Evolutionary conservation across 73 alveolate genomes (phyloP).

Genomic region (Symbiodinium pilosum): DNA sequence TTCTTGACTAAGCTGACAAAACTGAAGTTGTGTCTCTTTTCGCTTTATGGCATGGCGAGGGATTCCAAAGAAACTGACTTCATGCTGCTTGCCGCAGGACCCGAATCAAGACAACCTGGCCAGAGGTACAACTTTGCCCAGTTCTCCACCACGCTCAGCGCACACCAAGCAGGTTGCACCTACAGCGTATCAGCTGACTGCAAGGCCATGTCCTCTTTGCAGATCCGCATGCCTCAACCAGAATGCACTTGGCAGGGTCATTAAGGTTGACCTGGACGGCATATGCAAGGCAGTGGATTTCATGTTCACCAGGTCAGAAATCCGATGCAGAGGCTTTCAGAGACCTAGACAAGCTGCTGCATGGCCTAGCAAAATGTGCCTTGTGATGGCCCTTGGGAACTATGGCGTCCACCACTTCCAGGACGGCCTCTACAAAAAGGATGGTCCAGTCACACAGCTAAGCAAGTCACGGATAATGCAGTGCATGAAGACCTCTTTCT

Average conservation of each 20-base stretch:
- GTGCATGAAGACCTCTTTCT: conserved; percentile 45
- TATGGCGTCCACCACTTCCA: conserved; percentile 83
- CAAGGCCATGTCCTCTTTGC: too few species aligned
- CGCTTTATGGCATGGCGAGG: too few species aligned
- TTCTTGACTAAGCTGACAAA: too few species aligned
- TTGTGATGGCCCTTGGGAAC: conserved; percentile 74
- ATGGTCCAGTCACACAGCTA: background rate
- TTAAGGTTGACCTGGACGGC: conserved; percentile 56
- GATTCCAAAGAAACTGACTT: too few species aligned
- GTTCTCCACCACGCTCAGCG: conserved; percentile 57
- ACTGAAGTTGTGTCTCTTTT: too few species aligned
- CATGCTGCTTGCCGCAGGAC: background rate
- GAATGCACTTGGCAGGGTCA: conserved; percentile 87
- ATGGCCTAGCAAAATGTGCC: too few species aligned
- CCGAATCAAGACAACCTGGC: background rate
- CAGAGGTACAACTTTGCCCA: conserved; percentile 31
- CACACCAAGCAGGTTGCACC: conserved; percentile 67
- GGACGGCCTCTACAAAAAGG: conserved; percentile 32
- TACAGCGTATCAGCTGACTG: background rate
- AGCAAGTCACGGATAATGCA: background rate
- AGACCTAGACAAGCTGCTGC: background rate
- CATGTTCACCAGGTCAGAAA: too few species aligned
- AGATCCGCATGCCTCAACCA: conserved; percentile 31
- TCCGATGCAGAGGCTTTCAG: background rate
- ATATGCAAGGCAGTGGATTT: too few species aligned